A percentile compares a stretch with the other conserved stretches of the same genome.
Evolutionary conservation across 2,329 filamentous ascomycete genomes (phyloP).

Genomic region (Elsinoe ampelina): DNA sequence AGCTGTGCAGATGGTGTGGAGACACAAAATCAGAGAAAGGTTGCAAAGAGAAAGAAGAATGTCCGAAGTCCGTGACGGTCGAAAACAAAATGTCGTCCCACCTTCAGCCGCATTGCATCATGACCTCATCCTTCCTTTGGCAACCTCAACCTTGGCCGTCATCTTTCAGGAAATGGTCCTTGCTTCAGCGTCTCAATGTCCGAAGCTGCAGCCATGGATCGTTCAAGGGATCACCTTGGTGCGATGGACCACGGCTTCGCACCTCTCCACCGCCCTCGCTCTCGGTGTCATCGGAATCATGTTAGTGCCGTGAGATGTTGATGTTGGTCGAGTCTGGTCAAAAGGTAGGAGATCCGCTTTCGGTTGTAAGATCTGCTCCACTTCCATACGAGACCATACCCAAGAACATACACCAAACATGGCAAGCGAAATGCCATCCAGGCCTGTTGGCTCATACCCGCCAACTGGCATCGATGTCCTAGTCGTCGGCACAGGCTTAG

Average conservation of each 20-base stretch:
- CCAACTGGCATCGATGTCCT: constrained; percentile 26
- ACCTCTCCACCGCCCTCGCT: background rate
- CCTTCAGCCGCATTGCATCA: constrained; percentile 7
- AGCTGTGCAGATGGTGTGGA: background rate
- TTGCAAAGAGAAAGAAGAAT: background rate
- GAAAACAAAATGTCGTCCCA: background rate
- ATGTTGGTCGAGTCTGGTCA: background rate
- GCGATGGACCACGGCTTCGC: constrained; percentile 5
- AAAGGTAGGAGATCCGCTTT: constrained; percentile 3
- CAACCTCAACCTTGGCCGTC: background rate
- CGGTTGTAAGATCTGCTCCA: background rate
- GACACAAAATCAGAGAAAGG: background rate
- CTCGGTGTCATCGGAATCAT: constrained; percentile 1
- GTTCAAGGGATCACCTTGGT: background rate
- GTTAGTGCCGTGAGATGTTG: background rate
- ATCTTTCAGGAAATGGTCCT: constrained; percentile 10
- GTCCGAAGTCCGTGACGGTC: constrained; percentile 4
- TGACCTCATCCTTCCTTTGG: background rate
- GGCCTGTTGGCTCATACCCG: constrained; percentile 43
- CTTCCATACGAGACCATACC: background rate
- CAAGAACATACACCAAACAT: constrained; percentile 11
- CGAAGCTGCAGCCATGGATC: background rate
- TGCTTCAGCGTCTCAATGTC: constrained; percentile 5
- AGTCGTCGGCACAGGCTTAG: constrained; percentile 25
- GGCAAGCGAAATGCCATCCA: constrained; percentile 21